Base-by-base conservation (phyloP, 2,329 filamentous ascomycete genomes). In the Ophiostoma sp. region DNA sequence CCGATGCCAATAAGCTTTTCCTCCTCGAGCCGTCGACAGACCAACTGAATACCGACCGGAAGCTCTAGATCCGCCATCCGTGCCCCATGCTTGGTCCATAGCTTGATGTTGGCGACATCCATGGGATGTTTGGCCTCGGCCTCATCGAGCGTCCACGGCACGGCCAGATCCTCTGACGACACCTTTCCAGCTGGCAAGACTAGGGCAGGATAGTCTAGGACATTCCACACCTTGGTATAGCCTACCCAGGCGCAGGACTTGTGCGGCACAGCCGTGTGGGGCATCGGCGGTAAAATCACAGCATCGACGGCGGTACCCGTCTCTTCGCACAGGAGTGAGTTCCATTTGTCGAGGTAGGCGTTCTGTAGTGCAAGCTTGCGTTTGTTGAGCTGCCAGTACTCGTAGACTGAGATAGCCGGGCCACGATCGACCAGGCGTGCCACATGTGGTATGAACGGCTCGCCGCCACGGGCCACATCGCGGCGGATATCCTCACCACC, bases 311-410 rank as follows among this genome's bases (percentile, higher is more conserved):
- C 71, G 5, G 76, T 77, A 0, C 82, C 84, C 0, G 81, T 81
- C 0, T 45, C 70, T 0, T 77, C 74, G 2, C 81, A 83, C 16
- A 73, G 77, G 0, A 79, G 76, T 0, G 74, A 74, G 62, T 83
- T 82, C 87, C 86, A 89, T 69, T 86, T 84, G 65, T 86, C 81
- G 0, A 88, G 78, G 68, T 87, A 88, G 2, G 76, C 78, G 69
- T 86, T 82, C 71, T 87, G 84, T 38, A 81, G 77, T 0, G 76
- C 78, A 40, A 79, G 68, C 73, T 89, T 89, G 40, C 80, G 79
- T 70, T 79, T 84, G 76, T 89, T 89, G 6, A 90, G 79, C 72
- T 89, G 86, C 87, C 87, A 90, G 75, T 89, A 90, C 4, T 87
- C 79, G 69, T 85, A 88, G 0, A 89, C 85, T 0, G 84, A 87